phyloP scores from a whole-genome alignment of 2,329 filamentous ascomycete species.

The Pseudogymnoascus sp. region DNA sequence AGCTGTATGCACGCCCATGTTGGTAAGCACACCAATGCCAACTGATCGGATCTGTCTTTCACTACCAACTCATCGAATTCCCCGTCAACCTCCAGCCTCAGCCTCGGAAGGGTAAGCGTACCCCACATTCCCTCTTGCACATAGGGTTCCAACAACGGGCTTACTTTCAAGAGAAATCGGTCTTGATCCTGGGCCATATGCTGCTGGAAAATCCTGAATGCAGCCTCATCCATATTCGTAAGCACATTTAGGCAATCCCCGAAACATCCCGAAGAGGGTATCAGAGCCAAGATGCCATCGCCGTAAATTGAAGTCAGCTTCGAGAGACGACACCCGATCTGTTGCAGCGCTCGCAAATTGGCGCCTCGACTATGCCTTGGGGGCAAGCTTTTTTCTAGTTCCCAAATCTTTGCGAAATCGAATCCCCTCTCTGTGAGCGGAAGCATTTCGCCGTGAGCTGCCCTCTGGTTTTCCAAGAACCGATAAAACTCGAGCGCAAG shows the following conservation, averaged over 20 bases:
- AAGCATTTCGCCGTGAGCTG: background rate
- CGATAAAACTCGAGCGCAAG: background rate
- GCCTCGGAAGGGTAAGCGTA: background rate
- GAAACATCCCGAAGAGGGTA: background rate
- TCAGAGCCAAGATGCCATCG: background rate
- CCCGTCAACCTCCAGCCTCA: background rate
- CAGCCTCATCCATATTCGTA: background rate
- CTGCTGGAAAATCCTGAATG: background rate
- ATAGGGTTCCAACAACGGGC: background rate
- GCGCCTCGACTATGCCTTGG: background rate
- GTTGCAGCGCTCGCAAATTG: background rate
- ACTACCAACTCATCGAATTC: background rate
- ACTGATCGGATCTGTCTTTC: background rate
- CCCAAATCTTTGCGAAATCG: background rate
- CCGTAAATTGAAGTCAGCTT: background rate
- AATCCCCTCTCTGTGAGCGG: background rate
- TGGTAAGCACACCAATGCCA: background rate
- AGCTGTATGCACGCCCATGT: background rate
- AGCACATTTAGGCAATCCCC: background rate
- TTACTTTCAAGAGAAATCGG: background rate
- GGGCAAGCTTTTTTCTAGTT: background rate
- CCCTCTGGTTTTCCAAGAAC: background rate
- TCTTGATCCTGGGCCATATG: background rate
- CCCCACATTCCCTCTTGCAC: background rate
- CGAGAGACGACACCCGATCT: background rate